A percentile compares a stretch with the other conserved stretches of the same genome.
phyloP scores from a whole-genome alignment of 2,329 filamentous ascomycete genomes.

The Nemania diffusa region DNA sequence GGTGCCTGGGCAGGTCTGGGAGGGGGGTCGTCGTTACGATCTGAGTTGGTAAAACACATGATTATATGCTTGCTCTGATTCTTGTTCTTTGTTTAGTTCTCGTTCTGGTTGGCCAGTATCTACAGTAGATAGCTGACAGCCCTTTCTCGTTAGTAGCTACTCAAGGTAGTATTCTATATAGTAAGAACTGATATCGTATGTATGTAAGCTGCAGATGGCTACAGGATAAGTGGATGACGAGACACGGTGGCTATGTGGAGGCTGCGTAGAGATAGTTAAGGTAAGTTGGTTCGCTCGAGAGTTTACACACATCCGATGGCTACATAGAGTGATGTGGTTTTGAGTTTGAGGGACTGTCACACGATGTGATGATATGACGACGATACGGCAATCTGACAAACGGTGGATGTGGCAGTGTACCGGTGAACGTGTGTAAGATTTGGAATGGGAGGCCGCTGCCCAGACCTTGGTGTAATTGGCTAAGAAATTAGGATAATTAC shows the following conservation, averaged over 20 bases:
- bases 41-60: constrained; percentile 64
- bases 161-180: not conserved
- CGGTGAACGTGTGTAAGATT: constrained; percentile 7
- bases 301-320: not conserved
- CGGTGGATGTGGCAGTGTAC: constrained; percentile 26
- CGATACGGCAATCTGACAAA: not conserved
- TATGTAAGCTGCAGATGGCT: too few relatives aligned
- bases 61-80: constrained; percentile 1
- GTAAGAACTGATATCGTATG: not conserved
- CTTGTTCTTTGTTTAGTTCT: not conserved
- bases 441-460: constrained; percentile 29
- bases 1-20: constrained; percentile 52
- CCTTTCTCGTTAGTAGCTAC: not conserved
- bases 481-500: not conserved
- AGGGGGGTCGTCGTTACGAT: constrained; percentile 53
- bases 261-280: not conserved
- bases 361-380: not conserved
- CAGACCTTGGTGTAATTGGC: constrained; percentile 16
- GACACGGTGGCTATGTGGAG: too few relatives aligned
- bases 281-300: not conserved
- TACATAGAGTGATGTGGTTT: not conserved
- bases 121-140: too few relatives aligned
- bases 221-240: not conserved
- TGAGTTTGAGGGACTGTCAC: not conserved
- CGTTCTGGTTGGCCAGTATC: not conserved